These are phyloP conservation scores for Xylaria sp. DNA, from an alignment of 2,329 filamentous ascomycete species.

Conservation along the genomic window DNA sequence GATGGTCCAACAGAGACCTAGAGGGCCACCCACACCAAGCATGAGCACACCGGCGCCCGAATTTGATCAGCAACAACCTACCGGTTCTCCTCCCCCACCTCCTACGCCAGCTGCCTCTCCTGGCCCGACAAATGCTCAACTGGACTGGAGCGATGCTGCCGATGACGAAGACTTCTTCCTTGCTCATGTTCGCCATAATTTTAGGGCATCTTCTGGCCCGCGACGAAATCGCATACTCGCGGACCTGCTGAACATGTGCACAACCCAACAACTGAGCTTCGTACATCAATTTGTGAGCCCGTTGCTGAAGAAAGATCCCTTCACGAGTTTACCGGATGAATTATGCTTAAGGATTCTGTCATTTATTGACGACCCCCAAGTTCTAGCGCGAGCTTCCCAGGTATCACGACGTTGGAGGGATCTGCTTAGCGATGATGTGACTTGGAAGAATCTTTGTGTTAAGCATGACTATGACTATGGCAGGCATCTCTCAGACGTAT, in stretches of 20 bases:
- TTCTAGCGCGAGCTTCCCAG: constrained; percentile 90
- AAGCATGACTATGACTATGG: constrained; percentile 96
- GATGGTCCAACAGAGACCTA: constrained; percentile 59
- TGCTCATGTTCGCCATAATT: constrained; percentile 80
- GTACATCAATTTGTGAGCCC: constrained; percentile 97
- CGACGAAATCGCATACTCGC: constrained; percentile 85
- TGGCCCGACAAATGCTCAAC: constrained; percentile 68
- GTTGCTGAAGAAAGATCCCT: constrained; percentile 93
- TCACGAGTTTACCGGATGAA: constrained; percentile 90
- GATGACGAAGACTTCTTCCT: constrained; percentile 87
- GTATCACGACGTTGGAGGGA: constrained; percentile 97
- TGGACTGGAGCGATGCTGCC: constrained; percentile 80
- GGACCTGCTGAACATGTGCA: constrained; percentile 91
- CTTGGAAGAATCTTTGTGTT: constrained; percentile 96
- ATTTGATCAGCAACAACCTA: constrained; percentile 67
- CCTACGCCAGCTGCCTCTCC: constrained; percentile 73
- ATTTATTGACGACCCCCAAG: constrained; percentile 96
- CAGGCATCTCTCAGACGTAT: constrained; percentile 65
- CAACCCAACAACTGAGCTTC: constrained; percentile 93
- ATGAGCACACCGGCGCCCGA: constrained; percentile 72
- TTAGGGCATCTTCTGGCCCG: constrained; percentile 77
- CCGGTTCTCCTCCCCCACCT: constrained; percentile 70
- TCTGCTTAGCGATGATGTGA: constrained; percentile 93
- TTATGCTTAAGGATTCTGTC: constrained; percentile 90
- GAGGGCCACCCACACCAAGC: constrained; percentile 72